Evolutionary conservation across 495 filamentous ascomycete species (phyloP), one percentile per base, ranked within the genome.

Genomic region (Talaromyces trachyspermus): DNA sequence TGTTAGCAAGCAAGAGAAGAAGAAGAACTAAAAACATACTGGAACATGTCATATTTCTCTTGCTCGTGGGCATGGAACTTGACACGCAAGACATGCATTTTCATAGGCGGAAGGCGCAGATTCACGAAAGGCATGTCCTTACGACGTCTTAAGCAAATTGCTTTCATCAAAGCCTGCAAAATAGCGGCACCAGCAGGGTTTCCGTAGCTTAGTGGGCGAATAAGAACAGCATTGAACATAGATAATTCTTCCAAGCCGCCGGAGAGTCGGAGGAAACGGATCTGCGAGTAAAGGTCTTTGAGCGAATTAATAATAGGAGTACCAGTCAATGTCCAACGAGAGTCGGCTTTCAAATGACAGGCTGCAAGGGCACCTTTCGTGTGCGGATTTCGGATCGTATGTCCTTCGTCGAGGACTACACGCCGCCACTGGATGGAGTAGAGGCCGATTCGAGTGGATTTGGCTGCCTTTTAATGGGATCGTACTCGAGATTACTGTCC

Each of bases 51-150:
- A 55, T 96, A 96, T 67, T 85, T 90, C 54, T 83, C 77, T 50
- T 75, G 66, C 59, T 96, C 90, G 40, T 91, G 82, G 0, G 75
- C 59, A 30, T 81, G 76, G 59, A 95, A 90, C 20, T 81, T 74
- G 52, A 96, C 79, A 6, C 77, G 76, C 56, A 91, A 80, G n/a
- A 92, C 70, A 46, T 85, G 89, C 56, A 90, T 89, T 0, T 81
- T 84, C 49, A 92, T 77, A 8, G 80, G 66, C 0, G 90, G 89
- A 1, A 95, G 74, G 41, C 81, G 81, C 10, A 95, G 66, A 52
- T 96, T 87, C 36, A 96, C 74, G 50, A 95, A 95, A 8, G 74
- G 75, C 89, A 95, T 95, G 45, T 89, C 83, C 63, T 96, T 96
- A 53, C 82, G 81, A 20, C 90, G 79, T 29, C 90, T 77, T 18